Evolutionary conservation across 169 alveolate genomes (phyloP).

Genomic region (Theileria luwenshuni): DNA sequence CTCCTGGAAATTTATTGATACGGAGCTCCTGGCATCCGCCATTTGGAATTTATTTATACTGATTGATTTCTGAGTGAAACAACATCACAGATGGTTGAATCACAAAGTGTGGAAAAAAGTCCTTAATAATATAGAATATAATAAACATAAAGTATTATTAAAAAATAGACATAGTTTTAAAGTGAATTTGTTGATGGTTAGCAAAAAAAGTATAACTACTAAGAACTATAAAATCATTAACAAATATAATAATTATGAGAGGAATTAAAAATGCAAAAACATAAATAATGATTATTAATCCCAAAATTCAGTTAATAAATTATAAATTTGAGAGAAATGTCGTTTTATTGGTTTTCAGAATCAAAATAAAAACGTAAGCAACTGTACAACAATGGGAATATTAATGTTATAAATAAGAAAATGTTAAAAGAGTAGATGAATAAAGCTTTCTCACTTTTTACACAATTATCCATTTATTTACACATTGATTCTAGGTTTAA

Average conservation of each 20-base stretch:
- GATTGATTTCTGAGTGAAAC: not conserved
- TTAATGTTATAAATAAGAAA: no score
- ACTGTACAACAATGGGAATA: no score
- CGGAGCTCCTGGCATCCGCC: slow-evolving; percentile 66
- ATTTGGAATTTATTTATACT: slow-evolving; percentile 25
- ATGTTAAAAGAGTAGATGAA: no score
- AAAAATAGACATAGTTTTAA: no score
- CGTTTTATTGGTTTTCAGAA: no score
- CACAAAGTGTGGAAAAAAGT: not conserved
- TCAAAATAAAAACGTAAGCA: no score
- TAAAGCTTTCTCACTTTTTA: no score
- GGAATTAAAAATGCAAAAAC: not conserved
- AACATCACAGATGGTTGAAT: slow-evolving; percentile 10
- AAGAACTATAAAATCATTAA: no score
- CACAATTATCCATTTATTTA: no score
- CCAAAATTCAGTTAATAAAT: not conserved
- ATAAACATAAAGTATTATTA: not conserved
- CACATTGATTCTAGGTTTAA: no score
- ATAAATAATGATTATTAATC: not conserved
- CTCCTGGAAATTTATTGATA: slow-evolving; percentile 60
- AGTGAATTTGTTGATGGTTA: no score
- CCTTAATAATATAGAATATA: not conserved
- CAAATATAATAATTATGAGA: not conserved
- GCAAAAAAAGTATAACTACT: no score
- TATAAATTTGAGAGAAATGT: slow-evolving; percentile 1